These are phyloP conservation scores for Pseudogymnoascus sp. DNA, from an alignment of 2,329 filamentous ascomycete species.

Conservation along the genomic window DNA sequence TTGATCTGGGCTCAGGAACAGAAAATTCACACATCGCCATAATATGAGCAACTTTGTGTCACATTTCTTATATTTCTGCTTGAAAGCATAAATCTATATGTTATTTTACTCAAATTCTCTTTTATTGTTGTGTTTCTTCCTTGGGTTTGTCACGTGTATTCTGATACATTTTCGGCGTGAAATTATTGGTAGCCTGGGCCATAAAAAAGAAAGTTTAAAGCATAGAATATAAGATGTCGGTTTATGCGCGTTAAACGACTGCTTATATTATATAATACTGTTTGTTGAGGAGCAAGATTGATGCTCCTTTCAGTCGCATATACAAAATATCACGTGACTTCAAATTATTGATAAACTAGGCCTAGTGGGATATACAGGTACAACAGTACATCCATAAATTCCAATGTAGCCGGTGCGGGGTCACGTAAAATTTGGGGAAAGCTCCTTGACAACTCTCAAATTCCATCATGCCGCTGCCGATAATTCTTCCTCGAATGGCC, in stretches of 20 bases:
- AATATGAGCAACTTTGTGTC: background rate
- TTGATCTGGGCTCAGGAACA: background rate
- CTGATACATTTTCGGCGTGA: background rate
- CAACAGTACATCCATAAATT: background rate
- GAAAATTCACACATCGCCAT: background rate
- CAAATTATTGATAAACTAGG: background rate
- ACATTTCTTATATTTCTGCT: background rate
- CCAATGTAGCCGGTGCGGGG: background rate
- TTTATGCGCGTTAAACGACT: no score
- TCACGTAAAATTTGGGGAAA: conserved; percentile 5
- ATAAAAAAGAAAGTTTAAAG: background rate
- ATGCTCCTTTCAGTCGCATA: background rate
- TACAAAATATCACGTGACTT: background rate
- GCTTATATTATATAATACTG: background rate
- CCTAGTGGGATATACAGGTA: background rate
- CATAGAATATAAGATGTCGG: background rate
- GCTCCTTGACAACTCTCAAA: background rate
- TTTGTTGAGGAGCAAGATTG: background rate
- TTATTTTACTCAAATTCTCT: background rate
- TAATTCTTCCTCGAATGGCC: conserved; percentile 6
- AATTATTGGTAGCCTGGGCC: background rate
- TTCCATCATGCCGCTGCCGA: background rate
- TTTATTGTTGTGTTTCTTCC: background rate
- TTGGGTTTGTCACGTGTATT: background rate
- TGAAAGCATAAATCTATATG: background rate